Evolutionary conservation across 2,329 filamentous ascomycete species (phyloP).

Genomic region (Cyanodermella asteris): DNA sequence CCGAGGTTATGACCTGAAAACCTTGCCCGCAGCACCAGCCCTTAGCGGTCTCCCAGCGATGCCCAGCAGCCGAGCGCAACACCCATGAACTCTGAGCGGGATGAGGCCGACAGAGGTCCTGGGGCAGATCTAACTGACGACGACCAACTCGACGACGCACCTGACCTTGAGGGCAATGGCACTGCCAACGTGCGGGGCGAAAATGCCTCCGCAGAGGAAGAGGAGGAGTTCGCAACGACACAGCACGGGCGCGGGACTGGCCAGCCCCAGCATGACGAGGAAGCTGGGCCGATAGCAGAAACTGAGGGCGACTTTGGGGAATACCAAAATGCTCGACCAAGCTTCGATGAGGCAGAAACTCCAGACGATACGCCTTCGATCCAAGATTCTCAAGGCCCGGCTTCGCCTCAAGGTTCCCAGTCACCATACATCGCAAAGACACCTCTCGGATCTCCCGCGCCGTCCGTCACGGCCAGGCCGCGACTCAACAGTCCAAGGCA

Average conservation of each 20-base stretch:
- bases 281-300: neutral
- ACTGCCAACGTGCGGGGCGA: neutral
- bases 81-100: conserved; percentile 9
- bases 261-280: neutral
- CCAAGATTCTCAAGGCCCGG: too few relatives aligned
- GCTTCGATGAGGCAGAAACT: conserved; percentile 26
- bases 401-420: too few relatives aligned
- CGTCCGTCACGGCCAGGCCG: neutral
- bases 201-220: neutral
- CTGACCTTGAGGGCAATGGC: neutral
- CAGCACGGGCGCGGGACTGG: neutral
- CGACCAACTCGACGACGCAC: neutral
- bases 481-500: conserved; percentile 39
- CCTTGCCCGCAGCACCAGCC: too few relatives aligned
- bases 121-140: conserved; percentile 2
- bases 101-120: conserved; percentile 9
- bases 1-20: too few relatives aligned
- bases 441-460: conserved; percentile 2
- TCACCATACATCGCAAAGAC: conserved; percentile 26
- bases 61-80: too few relatives aligned
- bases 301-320: conserved; percentile 2
- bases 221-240: conserved; percentile 1
- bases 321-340: conserved; percentile 3
- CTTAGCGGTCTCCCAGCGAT: too few relatives aligned
- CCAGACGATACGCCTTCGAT: conserved; percentile 71